Base-by-base conservation (phyloP, 2,329 filamentous ascomycete species). In the Fusarium abutilonis region DNA sequence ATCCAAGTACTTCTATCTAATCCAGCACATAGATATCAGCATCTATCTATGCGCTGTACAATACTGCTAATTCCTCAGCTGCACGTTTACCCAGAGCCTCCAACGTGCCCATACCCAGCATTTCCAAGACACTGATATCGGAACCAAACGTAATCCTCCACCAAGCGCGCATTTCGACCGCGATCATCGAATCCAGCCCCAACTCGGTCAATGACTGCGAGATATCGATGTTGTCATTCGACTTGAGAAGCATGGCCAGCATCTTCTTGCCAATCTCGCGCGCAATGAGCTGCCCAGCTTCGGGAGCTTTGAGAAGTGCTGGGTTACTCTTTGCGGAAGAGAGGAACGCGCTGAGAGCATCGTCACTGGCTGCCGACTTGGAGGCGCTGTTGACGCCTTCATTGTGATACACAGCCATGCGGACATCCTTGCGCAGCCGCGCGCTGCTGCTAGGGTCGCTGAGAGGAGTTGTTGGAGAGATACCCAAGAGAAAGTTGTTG, bases 121-220 rank as follows among this genome's bases (percentile, higher is more conserved):
- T 67, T 11, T 66, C 63, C 19, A 71, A 58, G 3, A 70, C 62
- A 5, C 47, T 64, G 1, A 68, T 44, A 13, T 70, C 63, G 3
- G 66, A 56, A 3, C 63, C 44, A 11, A 70, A 45, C 11, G 56
- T 55, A 38, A 52, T 60, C 2, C 60, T 43, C 9, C 66, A 63
- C 68, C 66, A 72, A 29, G 63, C 65, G 3, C 66, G 52, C 14
- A 72, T 28, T 50, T 72, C 69, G 9, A 71, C 63, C 3, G 56
- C 61, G 0, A 71, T 66, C 9, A 72, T 36, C 3, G 67, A 70
- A 21, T 72, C 70, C 9, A 72, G 41, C 0, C 67, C 67, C 6
- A 36, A 17, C n/a, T 59, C 10, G 2, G 35, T 35, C 17, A 42
- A 14, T 21, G 39, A 14, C 9, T 31, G 9, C n/a, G 51, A 28